Conservation (phyloP, 2,329 filamentous ascomycete genomes). For the Geosmithia flava region DNA sequence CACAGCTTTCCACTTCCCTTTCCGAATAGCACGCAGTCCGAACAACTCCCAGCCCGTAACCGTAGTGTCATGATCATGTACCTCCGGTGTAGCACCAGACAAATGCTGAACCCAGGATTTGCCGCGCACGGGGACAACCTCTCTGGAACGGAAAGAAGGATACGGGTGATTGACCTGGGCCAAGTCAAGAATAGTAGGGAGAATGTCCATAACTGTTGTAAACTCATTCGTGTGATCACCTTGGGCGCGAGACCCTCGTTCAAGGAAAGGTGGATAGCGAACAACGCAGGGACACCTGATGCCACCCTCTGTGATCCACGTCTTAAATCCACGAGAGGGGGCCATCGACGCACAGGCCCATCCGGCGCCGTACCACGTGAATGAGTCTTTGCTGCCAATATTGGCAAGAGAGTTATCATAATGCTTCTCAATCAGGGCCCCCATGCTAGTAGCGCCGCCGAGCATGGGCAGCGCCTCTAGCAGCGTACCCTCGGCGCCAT, state of each 20-base stretch:
- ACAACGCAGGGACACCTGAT: conserved; percentile 38
- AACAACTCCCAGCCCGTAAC: conserved; percentile 44
- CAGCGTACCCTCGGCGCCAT: conserved; percentile 40
- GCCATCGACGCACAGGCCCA: conserved; percentile 34
- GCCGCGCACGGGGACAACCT: conserved; percentile 38
- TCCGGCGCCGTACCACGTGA: conserved; percentile 47
- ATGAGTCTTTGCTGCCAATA: conserved; percentile 40
- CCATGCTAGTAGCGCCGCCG: conserved; percentile 8
- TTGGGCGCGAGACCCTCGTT: conserved; percentile 1
- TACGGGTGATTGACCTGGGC: conserved; percentile 26
- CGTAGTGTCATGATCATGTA: conserved; percentile 34
- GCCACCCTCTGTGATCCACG: conserved; percentile 32
- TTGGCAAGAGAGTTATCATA: conserved; percentile 39
- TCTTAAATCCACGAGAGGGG: conserved; percentile 22
- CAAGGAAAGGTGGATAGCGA: conserved; percentile 5
- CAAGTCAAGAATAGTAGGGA: conserved; percentile 33
- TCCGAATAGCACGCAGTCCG: conserved; percentile 36
- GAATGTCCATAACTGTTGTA: conserved; percentile 34
- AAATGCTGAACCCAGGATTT: conserved; percentile 29
- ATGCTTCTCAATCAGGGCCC: conserved; percentile 16
- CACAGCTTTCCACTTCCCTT: conserved; percentile 43
- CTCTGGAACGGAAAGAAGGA: conserved; percentile 24
- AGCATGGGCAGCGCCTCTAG: conserved; percentile 47
- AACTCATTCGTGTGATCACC: conserved; percentile 8
- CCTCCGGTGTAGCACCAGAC: conserved; percentile 20